Base-by-base conservation (phyloP, 805 yeast genomes). In the Pichia cephalocereana region DNA sequence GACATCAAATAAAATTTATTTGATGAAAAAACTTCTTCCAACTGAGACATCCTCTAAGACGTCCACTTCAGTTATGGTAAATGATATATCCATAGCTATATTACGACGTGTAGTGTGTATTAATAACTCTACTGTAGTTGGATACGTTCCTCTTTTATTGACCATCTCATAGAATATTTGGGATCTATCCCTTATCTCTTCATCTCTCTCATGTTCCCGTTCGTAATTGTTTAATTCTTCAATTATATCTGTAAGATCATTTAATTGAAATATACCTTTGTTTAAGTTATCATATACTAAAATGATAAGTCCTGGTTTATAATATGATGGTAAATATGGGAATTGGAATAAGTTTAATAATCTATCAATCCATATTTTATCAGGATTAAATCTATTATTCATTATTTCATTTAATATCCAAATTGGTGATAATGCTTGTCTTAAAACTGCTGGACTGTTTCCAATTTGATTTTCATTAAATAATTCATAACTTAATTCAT, bases 351-450 rank as follows among this genome's bases (percentile, higher is more conserved):
- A 60, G 38, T 66, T 62, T 14, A 68, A 53, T n/a, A 72, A 46
- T 45, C 64, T 65, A 4, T 52, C 46, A 40, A 71, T 56, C 44
- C 53, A 51, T 1, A 52, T 19, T 19, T 19, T 19, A 19, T 19
- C 23, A 19, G 23, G 23, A 19, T 19, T 19, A 4, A 19, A 19
- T 19, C 61, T 54, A 9, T 67, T 60, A 17, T 65, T 63, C 59
- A 74, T 73, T 55, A 76, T 79, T 51, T 74, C 74, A 50, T 70
- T 69, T 26, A 85, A 66, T 0, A 82, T 76, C 2, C 83, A 88
- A 59, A 83, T 80, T 42, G 93, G 93, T 6, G 91, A 67, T 45
- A 85, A 61, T 27, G 84, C 75, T 61, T 84, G 90, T 54, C 80
- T 75, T 57, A 85, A 70, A 2, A 79, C 70, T 15, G 86, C 80